phyloP scores from a whole-genome alignment of 1,284 basidiomycete species.

The Austroboletus novae-zelandiae region DNA sequence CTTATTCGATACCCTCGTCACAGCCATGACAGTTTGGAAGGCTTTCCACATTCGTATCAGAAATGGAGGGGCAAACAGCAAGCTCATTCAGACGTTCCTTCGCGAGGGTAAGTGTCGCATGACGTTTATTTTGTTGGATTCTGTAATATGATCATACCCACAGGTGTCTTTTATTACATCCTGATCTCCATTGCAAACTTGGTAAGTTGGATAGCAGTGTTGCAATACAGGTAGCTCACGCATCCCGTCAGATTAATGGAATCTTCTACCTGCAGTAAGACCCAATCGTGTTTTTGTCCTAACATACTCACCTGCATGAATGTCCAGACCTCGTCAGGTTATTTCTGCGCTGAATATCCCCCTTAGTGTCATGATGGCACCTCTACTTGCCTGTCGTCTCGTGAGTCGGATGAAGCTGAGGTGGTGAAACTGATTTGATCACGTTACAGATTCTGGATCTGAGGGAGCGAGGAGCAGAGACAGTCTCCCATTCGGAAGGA shows the following conservation, averaged over 20 bases:
- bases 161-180: slow-evolving; percentile 78
- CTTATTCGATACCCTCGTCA: slow-evolving; percentile 74
- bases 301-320: slow-evolving; percentile 9
- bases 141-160: neutral
- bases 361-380: slow-evolving; percentile 82
- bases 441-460: slow-evolving; percentile 64
- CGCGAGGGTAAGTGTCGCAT: slow-evolving; percentile 56
- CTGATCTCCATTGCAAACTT: slow-evolving; percentile 78
- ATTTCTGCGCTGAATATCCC: slow-evolving; percentile 84
- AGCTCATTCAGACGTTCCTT: slow-evolving; percentile 76
- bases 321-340: slow-evolving; percentile 64
- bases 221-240: slow-evolving; percentile 4
- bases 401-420: slow-evolving; percentile 34
- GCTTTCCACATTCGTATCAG: slow-evolving; percentile 68
- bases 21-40: slow-evolving; percentile 73
- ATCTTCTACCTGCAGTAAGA: slow-evolving; percentile 79
- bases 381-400: slow-evolving; percentile 71
- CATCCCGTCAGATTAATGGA: slow-evolving; percentile 54
- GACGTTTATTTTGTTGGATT: slow-evolving; percentile 1
- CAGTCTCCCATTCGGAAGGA: slow-evolving; percentile 65
- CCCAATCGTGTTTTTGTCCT: neutral
- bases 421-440: slow-evolving; percentile 4
- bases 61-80: slow-evolving; percentile 71
- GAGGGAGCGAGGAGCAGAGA: slow-evolving; percentile 72
- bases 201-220: slow-evolving; percentile 24